phyloP scores from a whole-genome alignment of 192 early-diverging fungal genomes.

The Gigaspora rosea region DNA sequence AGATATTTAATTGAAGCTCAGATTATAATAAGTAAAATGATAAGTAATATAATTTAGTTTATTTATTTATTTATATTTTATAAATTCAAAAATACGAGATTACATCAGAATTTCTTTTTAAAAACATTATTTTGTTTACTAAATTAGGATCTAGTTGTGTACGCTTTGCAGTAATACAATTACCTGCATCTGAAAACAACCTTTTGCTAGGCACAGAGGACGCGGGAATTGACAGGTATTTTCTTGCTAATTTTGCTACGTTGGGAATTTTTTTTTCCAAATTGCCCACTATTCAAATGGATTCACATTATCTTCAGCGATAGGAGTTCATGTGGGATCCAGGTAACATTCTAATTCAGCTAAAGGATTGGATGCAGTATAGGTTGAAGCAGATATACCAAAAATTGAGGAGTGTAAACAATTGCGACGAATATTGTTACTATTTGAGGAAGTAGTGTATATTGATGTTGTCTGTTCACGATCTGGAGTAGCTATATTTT shows the following conservation, averaged over 20 bases:
- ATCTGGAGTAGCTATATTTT: not conserved
- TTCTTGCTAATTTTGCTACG: not conserved
- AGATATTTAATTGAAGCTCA: too few species aligned
- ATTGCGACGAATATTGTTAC: not conserved
- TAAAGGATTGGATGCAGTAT: not conserved
- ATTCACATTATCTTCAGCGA: not conserved
- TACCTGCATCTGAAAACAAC: not conserved
- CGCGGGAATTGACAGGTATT: constrained; percentile 5
- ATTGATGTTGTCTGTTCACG: not conserved
- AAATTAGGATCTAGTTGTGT: not conserved
- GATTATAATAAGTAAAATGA: too few species aligned
- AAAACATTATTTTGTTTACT: constrained; percentile 3
- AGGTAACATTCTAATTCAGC: not conserved
- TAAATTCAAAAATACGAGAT: not conserved
- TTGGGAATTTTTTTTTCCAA: not conserved
- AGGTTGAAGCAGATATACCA: not conserved
- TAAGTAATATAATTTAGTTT: too few species aligned
- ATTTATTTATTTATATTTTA: too few species aligned
- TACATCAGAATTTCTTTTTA: constrained; percentile 1
- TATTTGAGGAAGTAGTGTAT: not conserved
- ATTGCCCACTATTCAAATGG: not conserved
- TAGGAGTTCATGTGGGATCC: not conserved
- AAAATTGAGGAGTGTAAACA: not conserved
- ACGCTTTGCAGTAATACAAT: not conserved
- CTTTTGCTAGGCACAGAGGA: not conserved